A percentile compares a stretch with the other conserved stretches of the same genome.
These are phyloP conservation scores for Metschnikowia arizonensis DNA, from an alignment of 805 yeast genomes.

Conservation along the genomic window DNA sequence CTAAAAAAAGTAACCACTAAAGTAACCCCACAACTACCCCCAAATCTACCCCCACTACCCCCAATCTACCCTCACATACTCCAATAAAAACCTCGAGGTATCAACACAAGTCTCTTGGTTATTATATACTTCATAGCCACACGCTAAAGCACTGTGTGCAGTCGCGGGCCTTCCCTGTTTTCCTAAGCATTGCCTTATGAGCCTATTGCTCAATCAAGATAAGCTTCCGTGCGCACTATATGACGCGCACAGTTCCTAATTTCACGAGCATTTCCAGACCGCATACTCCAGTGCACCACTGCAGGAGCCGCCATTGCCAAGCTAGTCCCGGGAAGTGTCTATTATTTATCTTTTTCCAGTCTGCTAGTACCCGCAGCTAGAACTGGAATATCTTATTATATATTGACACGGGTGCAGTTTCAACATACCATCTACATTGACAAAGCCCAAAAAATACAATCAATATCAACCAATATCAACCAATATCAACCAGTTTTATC, in stretches of 20 bases:
- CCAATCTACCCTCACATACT: neutral
- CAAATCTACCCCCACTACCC: no score
- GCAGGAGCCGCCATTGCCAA: neutral
- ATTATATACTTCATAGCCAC: neutral
- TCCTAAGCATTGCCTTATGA: neutral
- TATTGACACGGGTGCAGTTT: no score
- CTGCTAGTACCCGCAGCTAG: neutral
- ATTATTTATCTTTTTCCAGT: no score
- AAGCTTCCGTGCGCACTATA: neutral
- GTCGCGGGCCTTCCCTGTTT: neutral
- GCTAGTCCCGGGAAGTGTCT: neutral
- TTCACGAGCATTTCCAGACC: slow-evolving; percentile 1
- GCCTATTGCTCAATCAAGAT: neutral
- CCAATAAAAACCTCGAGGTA: neutral
- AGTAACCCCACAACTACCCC: no score
- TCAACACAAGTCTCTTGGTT: neutral
- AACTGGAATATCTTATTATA: no score
- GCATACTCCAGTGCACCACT: neutral
- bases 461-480: no score
- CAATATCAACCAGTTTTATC: no score
- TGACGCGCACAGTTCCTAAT: neutral
- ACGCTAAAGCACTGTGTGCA: neutral
- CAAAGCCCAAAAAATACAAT: no score
- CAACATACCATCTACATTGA: no score
- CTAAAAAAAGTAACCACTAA: no score